Conservation (phyloP, 345 rosid genomes). For the Heritiera littoralis region DNA sequence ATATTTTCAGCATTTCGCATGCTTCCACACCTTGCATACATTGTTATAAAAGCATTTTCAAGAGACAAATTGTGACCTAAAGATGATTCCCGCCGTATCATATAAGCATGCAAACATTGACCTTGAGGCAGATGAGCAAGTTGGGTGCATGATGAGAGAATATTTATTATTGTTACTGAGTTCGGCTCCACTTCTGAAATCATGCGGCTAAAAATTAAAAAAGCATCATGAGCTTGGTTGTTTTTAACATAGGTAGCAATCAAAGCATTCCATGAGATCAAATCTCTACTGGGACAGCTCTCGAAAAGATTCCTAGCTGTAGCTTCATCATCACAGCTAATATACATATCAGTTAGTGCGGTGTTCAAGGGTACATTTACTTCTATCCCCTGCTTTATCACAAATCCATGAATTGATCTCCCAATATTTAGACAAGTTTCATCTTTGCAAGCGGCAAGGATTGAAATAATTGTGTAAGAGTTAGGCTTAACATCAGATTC, state of each 20-base stretch:
- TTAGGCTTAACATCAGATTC: conserved; percentile 40
- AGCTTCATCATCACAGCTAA: conserved; percentile 48
- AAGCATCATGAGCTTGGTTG: conserved; percentile 39
- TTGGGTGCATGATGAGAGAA: conserved; percentile 46
- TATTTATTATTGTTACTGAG: conserved; percentile 39
- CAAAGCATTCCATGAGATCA: conserved; percentile 60
- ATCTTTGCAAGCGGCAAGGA: conserved; percentile 44
- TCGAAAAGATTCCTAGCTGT: conserved; percentile 45
- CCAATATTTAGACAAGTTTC: conserved; percentile 38
- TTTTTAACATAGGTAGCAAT: conserved; percentile 42
- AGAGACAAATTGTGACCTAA: conserved; percentile 33
- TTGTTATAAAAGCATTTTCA: conserved; percentile 49
- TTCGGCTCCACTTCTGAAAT: conserved; percentile 48
- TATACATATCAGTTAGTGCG: conserved; percentile 51
- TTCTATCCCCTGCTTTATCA: conserved; percentile 41
- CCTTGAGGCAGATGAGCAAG: conserved; percentile 47
- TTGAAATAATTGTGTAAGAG: conserved; percentile 44
- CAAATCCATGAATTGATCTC: conserved; percentile 45
- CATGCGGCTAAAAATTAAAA: conserved; percentile 42
- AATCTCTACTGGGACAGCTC: conserved; percentile 34
- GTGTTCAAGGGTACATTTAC: conserved; percentile 39
- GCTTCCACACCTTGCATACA: conserved; percentile 58
- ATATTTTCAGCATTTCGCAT: conserved; percentile 41
- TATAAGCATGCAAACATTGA: conserved; percentile 45
- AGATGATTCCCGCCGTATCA: conserved; percentile 33